Conservation (phyloP, 768 basidiomycete genomes). For the Amanita subjunquillea region DNA sequence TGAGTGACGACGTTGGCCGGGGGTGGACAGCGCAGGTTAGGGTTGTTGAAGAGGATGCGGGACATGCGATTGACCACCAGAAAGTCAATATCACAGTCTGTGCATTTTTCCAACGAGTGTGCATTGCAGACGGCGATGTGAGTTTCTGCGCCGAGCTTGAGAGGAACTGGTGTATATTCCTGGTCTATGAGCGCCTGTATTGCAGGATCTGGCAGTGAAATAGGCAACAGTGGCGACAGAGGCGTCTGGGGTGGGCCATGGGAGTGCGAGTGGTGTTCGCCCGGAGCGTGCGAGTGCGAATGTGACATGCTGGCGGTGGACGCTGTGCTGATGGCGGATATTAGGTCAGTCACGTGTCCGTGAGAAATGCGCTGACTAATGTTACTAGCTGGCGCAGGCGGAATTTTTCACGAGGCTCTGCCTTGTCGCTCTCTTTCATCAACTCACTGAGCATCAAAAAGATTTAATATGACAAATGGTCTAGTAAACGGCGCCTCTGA, state of each 20-base stretch:
- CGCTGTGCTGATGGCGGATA: neutral
- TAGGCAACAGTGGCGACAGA: constrained; percentile 22
- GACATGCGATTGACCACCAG: constrained; percentile 66
- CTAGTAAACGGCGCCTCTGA: constrained; percentile 68
- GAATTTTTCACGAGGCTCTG: constrained; percentile 16
- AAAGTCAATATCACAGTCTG: constrained; percentile 67
- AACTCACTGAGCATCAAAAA: constrained; percentile 8
- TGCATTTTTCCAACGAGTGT: constrained; percentile 70
- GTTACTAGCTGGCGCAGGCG: constrained; percentile 11
- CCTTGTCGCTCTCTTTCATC: constrained; percentile 20
- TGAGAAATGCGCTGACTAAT: constrained; percentile 8
- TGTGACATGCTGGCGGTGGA: constrained; percentile 43
- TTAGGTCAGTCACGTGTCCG: constrained; percentile 6
- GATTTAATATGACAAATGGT: constrained; percentile 80
- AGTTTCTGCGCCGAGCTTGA: constrained; percentile 45
- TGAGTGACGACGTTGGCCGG: constrained; percentile 69
- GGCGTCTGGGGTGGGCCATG: constrained; percentile 29
- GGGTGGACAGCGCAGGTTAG: constrained; percentile 68
- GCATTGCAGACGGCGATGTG: constrained; percentile 47
- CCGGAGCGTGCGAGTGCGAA: constrained; percentile 52
- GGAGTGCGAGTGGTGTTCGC: constrained; percentile 37
- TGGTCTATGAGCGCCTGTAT: constrained; percentile 73
- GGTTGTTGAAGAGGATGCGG: constrained; percentile 56
- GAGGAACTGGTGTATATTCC: constrained; percentile 48
- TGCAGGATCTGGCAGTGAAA: constrained; percentile 46